These are phyloP conservation scores for Limonium bicolor DNA, from an alignment of 148 eudicot genomes.

Conservation along the genomic window DNA sequence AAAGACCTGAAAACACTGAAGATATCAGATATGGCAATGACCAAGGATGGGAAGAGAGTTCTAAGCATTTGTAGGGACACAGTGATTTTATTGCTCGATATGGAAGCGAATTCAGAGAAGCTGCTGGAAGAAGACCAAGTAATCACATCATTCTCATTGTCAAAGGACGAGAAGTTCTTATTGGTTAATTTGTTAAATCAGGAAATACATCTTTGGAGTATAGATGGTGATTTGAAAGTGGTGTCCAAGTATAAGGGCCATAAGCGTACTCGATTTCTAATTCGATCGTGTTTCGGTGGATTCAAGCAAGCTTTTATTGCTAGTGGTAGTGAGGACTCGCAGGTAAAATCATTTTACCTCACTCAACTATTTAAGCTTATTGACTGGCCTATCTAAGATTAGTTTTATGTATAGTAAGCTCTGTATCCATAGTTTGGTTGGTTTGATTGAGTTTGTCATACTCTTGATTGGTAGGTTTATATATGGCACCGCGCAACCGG, in stretches of 20 bases:
- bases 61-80: slow-evolving; percentile 52
- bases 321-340: slow-evolving; percentile 94
- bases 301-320: slow-evolving; percentile 79
- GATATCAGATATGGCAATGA: slow-evolving; percentile 50
- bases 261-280: slow-evolving; percentile 51
- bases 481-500: slow-evolving; percentile 80
- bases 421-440: neutral
- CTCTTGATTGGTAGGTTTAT: slow-evolving; percentile 39
- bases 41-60: slow-evolving; percentile 42
- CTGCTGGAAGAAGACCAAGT: slow-evolving; percentile 53
- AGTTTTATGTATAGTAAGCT: neutral
- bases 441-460: neutral
- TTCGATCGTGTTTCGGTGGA: slow-evolving; percentile 92
- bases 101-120: slow-evolving; percentile 45
- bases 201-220: slow-evolving; percentile 83
- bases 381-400: too few relatives aligned
- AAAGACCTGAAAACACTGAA: slow-evolving; percentile 45
- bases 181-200: slow-evolving; percentile 54
- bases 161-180: slow-evolving; percentile 55
- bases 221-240: slow-evolving; percentile 36
- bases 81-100: slow-evolving; percentile 29
- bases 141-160: slow-evolving; percentile 65
- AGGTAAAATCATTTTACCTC: slow-evolving; percentile 60
- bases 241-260: slow-evolving; percentile 69
- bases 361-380: too few relatives aligned